Evolutionary conservation across 73 alveolate species (phyloP).

Genomic region (Paramecium caudatum): DNA sequence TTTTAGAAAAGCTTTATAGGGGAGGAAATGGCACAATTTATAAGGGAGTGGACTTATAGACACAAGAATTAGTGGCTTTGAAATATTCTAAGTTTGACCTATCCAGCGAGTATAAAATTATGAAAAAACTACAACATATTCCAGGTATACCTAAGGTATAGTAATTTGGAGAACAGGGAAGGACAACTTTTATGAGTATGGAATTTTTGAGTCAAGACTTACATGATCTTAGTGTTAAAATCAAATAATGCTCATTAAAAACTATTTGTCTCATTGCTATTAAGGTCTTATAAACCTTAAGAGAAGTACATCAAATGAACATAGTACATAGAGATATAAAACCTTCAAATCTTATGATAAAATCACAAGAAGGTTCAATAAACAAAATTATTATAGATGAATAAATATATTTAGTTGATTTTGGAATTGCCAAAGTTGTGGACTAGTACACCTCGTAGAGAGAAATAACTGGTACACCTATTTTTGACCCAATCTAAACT

Average conservation of each 20-base stretch:
- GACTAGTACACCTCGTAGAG: neutral
- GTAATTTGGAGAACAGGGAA: neutral
- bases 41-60: constrained; percentile 2
- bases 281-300: neutral
- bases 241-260: neutral
- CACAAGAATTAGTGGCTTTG: neutral
- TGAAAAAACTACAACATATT: constrained; percentile 30
- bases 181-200: neutral
- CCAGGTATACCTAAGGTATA: constrained; percentile 54
- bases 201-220: constrained; percentile 29
- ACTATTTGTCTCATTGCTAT: neutral
- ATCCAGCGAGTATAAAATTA: constrained; percentile 29
- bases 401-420: constrained; percentile 57
- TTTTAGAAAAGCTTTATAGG: constrained; percentile 22
- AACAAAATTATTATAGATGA: neutral
- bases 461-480: neutral
- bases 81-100: constrained; percentile 3
- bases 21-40: constrained; percentile 56
- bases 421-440: neutral
- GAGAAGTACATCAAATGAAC: neutral
- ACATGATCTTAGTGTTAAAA: neutral
- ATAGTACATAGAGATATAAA: constrained; percentile 55
- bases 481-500: neutral
- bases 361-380: constrained; percentile 25
- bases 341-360: constrained; percentile 39